Evolutionary conservation across 73 alveolate species (phyloP).

Genomic region (Effrenium voratum): DNA sequence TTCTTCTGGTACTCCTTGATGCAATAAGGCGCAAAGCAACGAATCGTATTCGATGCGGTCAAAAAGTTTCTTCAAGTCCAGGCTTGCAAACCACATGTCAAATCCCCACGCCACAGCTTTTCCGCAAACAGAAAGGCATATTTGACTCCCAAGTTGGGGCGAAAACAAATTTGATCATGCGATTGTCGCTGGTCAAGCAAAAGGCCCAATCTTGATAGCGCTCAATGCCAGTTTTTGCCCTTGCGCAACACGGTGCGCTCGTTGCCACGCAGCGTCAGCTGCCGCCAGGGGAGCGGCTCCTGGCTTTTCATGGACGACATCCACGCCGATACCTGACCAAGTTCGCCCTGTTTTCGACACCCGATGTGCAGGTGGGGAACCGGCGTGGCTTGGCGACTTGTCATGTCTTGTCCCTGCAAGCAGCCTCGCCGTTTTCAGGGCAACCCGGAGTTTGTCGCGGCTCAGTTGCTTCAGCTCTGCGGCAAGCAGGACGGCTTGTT

Average conservation of each 20-base stretch:
- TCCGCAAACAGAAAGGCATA: not conserved
- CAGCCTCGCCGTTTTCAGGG: not conserved
- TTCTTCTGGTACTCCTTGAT: not conserved
- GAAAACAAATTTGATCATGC: not conserved
- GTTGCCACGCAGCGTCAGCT: not conserved
- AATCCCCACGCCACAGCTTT: not conserved
- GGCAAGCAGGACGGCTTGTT: too few relatives aligned
- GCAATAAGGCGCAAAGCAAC: not conserved
- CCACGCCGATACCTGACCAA: not conserved
- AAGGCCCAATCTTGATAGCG: too few relatives aligned
- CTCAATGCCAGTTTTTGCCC: not conserved
- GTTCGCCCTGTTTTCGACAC: too few relatives aligned
- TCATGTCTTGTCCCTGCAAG: not conserved
- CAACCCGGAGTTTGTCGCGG: not conserved
- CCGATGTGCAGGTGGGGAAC: not conserved
- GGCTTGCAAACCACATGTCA: conserved; percentile 21
- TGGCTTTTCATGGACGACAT: not conserved
- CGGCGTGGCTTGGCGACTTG: not conserved
- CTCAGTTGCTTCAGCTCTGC: not conserved
- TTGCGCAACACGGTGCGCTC: not conserved
- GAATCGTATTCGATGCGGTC: conserved; percentile 20
- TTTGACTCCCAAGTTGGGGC: not conserved
- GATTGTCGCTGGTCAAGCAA: not conserved
- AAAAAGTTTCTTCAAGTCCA: not conserved
- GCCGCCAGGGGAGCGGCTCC: not conserved